Percentiles rank a stretch among this genome's conserved stretches.
Conservation (phyloP, 768 basidiomycete species). For the Calvatia gigantea region DNA sequence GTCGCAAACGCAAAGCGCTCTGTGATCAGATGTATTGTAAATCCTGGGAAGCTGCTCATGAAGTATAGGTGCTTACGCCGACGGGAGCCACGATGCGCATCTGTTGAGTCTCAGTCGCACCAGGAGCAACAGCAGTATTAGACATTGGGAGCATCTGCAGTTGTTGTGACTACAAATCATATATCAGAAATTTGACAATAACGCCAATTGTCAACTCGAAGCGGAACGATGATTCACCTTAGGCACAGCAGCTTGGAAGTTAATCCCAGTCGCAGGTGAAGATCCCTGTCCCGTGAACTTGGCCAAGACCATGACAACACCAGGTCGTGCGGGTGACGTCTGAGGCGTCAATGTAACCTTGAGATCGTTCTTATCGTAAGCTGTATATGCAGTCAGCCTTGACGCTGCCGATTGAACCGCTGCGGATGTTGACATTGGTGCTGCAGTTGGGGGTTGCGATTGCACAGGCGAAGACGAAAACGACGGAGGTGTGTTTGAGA, state of each 20-base stretch:
- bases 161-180: conserved; percentile 74
- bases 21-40: conserved; percentile 26
- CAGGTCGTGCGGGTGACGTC: conserved; percentile 75
- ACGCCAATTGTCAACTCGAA: conserved; percentile 8
- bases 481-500: conserved; percentile 18
- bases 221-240: too few species aligned
- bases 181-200: neutral
- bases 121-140: conserved; percentile 72
- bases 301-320: conserved; percentile 86
- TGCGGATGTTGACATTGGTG: conserved; percentile 35
- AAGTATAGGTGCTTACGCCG: conserved; percentile 55
- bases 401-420: conserved; percentile 40
- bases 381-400: conserved; percentile 70
- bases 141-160: conserved; percentile 98
- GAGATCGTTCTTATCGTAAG: conserved; percentile 90
- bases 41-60: neutral
- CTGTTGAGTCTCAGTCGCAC: conserved; percentile 88
- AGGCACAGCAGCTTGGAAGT: conserved; percentile 97
- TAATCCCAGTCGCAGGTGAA: conserved; percentile 57
- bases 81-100: conserved; percentile 88
- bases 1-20: conserved; percentile 79
- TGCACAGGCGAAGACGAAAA: conserved; percentile 11
- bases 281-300: conserved; percentile 72
- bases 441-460: conserved; percentile 10
- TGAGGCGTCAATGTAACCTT: conserved; percentile 89